Base-by-base conservation (phyloP, 2,329 filamentous ascomycete genomes). In the Dendryphion nanum region DNA sequence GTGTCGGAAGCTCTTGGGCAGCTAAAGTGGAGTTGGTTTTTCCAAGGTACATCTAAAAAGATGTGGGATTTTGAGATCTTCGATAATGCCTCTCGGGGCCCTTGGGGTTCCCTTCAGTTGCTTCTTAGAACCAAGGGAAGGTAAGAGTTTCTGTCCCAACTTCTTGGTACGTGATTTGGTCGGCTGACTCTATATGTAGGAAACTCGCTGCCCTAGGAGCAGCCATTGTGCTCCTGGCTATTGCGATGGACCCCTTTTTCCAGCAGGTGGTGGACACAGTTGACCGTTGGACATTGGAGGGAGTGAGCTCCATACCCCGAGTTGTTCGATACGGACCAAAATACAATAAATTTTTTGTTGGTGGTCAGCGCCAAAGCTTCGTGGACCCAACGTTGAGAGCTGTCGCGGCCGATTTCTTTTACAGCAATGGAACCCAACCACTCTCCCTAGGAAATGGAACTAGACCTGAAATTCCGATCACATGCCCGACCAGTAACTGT, bases 171-270 rank as follows among this genome's bases (percentile, higher is more conserved):
- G n/a, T n/a, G n/a, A n/a, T n/a, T n/a, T n/a, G n/a, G n/a, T n/a
- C n/a, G n/a, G n/a, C n/a, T n/a, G n/a, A n/a, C n/a, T n/a, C n/a
- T n/a, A n/a, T n/a, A n/a, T n/a, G n/a, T 24, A 24, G 21, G n/a
- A 24, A 24, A 18, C 20, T 46, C 20, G 43, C 43, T 23, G 43
- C 40, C 3, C 40, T 46, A 30, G 43, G 49, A 17, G 51, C 49
- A 10, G 32, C 35, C n/a, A 30, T 52, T 3, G 50, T 40, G 12
- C 12, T 54, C 2, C 38, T 52, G 18, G 42, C 47, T 3, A 39
- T 52, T 15, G 49, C 44, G 3, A 17, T 51, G 6, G 49, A 54
- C 23, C 48, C 47, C 1, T 50, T 52, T 31, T 50, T 54, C 24
- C 50, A 54, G 36, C 47, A 52, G 28, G 30, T 54, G 3, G 44